Evolutionary conservation across 2,329 filamentous ascomycete genomes (phyloP), one percentile per base, ranked within the genome.

Genomic region (Aureobasidium sp.): DNA sequence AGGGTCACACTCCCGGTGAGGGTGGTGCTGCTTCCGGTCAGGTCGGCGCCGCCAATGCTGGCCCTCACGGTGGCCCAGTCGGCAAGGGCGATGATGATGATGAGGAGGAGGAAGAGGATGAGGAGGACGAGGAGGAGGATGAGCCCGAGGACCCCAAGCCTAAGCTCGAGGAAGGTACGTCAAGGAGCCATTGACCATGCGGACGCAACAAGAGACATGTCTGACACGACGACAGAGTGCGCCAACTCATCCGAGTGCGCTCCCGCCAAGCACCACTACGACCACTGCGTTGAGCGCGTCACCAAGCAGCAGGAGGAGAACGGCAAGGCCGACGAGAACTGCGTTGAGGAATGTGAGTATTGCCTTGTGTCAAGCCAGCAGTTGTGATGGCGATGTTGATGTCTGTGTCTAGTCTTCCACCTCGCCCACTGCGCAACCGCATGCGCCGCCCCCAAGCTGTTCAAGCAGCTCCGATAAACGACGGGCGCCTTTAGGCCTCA

Each of bases 371-470:
- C 51, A 42, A 48, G 51, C 8, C 9, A n/a, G n/a, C 25, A 25
- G 25, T 25, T n/a, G 11, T 21, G 11, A 60, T 7, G 41, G 8
- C 13, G 13, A 16, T 45, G 16, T 41, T 58, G 54, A 62, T 32
- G 37, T 32, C 5, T 30, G 21, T 39, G 48, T 14, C 48, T 70
- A 97, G 93, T 97, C 83, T 99, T 99, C 89, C 93, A 99, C 80
- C 90, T 99, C 71, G 87, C 90, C 71, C 94, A 97, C 84, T 99
- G 94, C 82, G 91, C 93, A 66, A 90, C 85, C 72, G 81, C 88
- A 75, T 99, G 94, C 76, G 93, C 94, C 66, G 94, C 94, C 61
- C 92, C 93, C 72, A 97, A 96, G 87, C 88, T 99, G 72, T 99
- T 91, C 85, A 84, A 87, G 67, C 81, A 86, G 78, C 89, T 97